Evolutionary conservation across 345 rosid species (phyloP).

Genomic region (Camelina sativa): DNA sequence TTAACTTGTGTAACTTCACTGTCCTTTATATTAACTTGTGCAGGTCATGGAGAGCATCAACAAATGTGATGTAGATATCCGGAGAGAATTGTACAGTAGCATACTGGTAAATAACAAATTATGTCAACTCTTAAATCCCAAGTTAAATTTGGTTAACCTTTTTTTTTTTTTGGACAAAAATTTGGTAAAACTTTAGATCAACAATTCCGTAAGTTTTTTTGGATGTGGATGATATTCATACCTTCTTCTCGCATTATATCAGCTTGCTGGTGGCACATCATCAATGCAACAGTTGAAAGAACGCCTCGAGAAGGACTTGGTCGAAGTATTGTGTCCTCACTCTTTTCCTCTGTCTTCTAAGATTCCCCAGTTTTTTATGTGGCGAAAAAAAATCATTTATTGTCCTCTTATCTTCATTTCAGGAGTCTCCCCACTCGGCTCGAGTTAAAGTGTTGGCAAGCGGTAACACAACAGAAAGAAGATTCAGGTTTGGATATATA

Average conservation of each 20-base stretch:
- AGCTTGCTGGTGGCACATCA: constrained; percentile 99
- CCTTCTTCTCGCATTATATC: constrained; percentile 30
- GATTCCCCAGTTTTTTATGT: not conserved
- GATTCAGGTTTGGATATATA: constrained; percentile 75
- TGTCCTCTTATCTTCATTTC: constrained; percentile 33
- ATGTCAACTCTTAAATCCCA: not conserved
- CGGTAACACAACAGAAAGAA: constrained; percentile 85
- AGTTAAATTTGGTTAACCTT: not conserved
- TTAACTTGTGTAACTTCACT: constrained; percentile 3
- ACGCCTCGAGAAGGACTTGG: constrained; percentile 95
- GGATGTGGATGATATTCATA: constrained; percentile 17
- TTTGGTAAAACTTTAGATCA: not conserved
- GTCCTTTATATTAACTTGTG: constrained; percentile 27
- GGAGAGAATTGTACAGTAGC: constrained; percentile 93
- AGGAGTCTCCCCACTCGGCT: constrained; percentile 99
- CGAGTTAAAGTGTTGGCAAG: constrained; percentile 96
- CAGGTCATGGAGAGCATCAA: constrained; percentile 97
- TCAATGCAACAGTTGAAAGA: constrained; percentile 99
- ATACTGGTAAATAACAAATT: constrained; percentile 65
- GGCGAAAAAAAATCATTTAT: constrained; percentile 1
- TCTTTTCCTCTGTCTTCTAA: constrained; percentile 5
- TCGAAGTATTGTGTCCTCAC: constrained; percentile 62
- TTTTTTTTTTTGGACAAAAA: too few species aligned
- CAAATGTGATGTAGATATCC: constrained; percentile 91
- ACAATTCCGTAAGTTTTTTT: constrained; percentile 3